Evolutionary conservation across 2,329 filamentous ascomycete species (phyloP).

Genomic region (Penicillium sp.): DNA sequence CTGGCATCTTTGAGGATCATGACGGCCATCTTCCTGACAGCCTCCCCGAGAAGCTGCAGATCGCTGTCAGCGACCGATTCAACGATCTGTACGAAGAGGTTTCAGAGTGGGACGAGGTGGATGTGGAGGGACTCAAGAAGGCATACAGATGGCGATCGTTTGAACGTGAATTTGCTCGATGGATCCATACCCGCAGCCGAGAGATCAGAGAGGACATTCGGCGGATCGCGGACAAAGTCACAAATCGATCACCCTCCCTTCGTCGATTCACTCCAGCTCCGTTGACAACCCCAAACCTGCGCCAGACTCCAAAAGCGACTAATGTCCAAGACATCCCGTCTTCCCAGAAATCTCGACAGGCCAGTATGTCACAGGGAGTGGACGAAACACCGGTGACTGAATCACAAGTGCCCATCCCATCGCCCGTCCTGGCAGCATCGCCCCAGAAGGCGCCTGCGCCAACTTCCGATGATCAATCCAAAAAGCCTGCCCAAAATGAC

Average conservation of each 20-base stretch:
- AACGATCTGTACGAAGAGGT: conserved; percentile 45
- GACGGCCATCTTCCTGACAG: conserved; percentile 40
- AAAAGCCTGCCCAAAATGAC: neutral
- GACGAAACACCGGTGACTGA: neutral
- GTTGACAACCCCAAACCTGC: neutral
- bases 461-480: neutral
- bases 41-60: conserved; percentile 38
- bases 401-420: neutral
- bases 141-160: conserved; percentile 56
- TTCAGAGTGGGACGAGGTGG: conserved; percentile 35
- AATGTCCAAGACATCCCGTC: neutral
- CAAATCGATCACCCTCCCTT: neutral
- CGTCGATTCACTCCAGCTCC: conserved; percentile 1
- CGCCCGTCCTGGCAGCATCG: neutral
- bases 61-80: conserved; percentile 41
- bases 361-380: neutral
- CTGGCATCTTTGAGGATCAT: conserved; percentile 37
- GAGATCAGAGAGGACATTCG: conserved; percentile 50
- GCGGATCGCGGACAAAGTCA: neutral
- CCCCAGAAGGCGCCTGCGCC: neutral
- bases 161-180: conserved; percentile 43
- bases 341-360: neutral
- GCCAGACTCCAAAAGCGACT: neutral
- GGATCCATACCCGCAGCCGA: conserved; percentile 47
- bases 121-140: conserved; percentile 47